Evolutionary conservation across 306 rosid genomes (phyloP), one percentile per base, ranked within the genome.

Genomic region (Prunus mume): DNA sequence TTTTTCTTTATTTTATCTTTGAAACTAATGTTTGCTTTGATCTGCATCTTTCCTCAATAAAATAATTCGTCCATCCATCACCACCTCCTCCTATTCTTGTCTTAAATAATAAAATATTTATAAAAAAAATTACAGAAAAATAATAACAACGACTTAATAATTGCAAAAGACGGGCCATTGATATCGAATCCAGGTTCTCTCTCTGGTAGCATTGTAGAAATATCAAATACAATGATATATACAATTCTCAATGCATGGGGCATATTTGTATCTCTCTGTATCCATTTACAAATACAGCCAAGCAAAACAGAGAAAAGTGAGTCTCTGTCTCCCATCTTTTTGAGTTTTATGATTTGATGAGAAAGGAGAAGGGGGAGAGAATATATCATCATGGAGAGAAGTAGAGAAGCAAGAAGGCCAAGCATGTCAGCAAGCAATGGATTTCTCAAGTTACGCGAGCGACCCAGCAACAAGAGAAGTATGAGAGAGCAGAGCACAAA

Each of bases 351-450:
- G 32, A 66, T 54, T 3, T 24, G 12, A 71, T 52, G 68, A 67
- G 0, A 57, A 41, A 3, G 63, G 54, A 60, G 65, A 8, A 65
- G 60, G 41, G 54, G 43, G 52, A 32, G 34, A 71, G 52, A 60
- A 25, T 13, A 6, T 4, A 62, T 12, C 24, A 65, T 66, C 76
- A 88, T 88, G 89, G 89, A 91, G 32, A 88, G 85, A 84, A 79
- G 18, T 57, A 85, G 91, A 89, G 91, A 87, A 71, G 81, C 89
- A 14, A 86, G 81, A 79, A 84, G 83, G 73, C 77, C 88, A 72
- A 71, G 80, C 27, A 69, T 58, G 70, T 65, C 85, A n/a, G 83
- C 85, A 45, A 67, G 81, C 41, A 78, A 77, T 68, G 81, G 85
- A 60, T 70, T 49, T 49, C 18, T 49, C 52, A 49, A 15, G 15